phyloP scores from a whole-genome alignment of 179 eudicot genomes.

The Spinacia oleracea region DNA sequence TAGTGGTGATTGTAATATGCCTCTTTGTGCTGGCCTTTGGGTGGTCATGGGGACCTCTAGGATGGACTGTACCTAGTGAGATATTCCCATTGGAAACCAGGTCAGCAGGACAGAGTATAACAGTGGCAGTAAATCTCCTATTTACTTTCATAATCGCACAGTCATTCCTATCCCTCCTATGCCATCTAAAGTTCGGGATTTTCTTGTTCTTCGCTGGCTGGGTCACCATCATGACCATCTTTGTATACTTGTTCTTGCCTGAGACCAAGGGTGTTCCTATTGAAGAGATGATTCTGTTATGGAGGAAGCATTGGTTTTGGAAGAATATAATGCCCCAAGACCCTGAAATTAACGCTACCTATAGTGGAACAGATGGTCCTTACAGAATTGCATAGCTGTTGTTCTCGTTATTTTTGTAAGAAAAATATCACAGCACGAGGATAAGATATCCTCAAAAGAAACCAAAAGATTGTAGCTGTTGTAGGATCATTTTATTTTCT shows the following conservation, averaged over 20 bases:
- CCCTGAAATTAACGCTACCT: conserved; percentile 10
- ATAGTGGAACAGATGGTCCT: background rate
- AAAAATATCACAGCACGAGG: no score
- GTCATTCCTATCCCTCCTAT: conserved; percentile 63
- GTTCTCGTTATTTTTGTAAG: background rate
- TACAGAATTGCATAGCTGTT: conserved; percentile 8
- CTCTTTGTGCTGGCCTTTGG: conserved; percentile 85
- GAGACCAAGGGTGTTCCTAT: conserved; percentile 89
- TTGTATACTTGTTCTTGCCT: conserved; percentile 67
- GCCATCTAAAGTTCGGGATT: conserved; percentile 69
- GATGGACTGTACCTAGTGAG: conserved; percentile 94
- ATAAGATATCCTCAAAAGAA: no score
- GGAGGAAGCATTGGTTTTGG: conserved; percentile 95
- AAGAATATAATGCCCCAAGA: conserved; percentile 51
- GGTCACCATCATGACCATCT: conserved; percentile 74
- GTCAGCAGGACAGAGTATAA: conserved; percentile 91
- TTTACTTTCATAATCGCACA: conserved; percentile 88
- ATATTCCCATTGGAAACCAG: conserved; percentile 77
- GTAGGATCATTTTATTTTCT: background rate
- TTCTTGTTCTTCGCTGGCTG: conserved; percentile 82
- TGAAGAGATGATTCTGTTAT: conserved; percentile 77
- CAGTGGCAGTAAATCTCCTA: conserved; percentile 75
- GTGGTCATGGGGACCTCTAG: conserved; percentile 94
- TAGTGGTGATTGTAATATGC: conserved; percentile 79
- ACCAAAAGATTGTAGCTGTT: no score